Conservation (phyloP, 192 early-diverging fungal genomes). For the Coemansia sp. region DNA sequence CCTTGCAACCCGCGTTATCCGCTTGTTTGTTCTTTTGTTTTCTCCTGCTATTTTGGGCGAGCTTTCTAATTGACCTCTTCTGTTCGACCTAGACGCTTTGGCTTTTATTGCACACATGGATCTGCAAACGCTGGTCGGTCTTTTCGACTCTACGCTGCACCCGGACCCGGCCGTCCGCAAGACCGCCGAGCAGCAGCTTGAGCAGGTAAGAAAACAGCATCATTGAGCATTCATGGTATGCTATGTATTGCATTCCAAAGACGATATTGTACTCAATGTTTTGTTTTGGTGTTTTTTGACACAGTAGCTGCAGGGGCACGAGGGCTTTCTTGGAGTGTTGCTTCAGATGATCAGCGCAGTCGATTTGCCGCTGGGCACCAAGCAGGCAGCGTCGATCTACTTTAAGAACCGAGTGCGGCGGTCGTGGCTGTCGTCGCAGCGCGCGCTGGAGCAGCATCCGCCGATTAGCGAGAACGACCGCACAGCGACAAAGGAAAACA, state of each 20-base stretch:
- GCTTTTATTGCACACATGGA: slow-evolving; percentile 26
- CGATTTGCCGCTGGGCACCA: slow-evolving; percentile 38
- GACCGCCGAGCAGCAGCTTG: slow-evolving; percentile 79
- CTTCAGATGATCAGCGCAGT: slow-evolving; percentile 41
- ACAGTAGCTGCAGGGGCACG: slow-evolving; percentile 51
- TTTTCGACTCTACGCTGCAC: slow-evolving; percentile 78
- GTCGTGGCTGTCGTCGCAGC: slow-evolving; percentile 61
- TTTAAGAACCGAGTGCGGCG: slow-evolving; percentile 83
- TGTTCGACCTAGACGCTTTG: not conserved
- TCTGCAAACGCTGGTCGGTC: slow-evolving; percentile 34
- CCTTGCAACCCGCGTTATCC: not conserved
- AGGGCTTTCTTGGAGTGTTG: slow-evolving; percentile 49
- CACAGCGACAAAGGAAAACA: slow-evolving; percentile 65
- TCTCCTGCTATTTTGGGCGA: not conserved
- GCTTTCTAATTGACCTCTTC: not conserved
- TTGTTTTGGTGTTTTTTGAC: not conserved
- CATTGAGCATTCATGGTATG: not conserved
- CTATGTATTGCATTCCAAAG: not conserved
- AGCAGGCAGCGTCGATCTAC: slow-evolving; percentile 68
- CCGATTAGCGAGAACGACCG: slow-evolving; percentile 71
- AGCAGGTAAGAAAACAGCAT: slow-evolving; percentile 55
- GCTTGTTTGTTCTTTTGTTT: slow-evolving; percentile 2
- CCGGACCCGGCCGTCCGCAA: slow-evolving; percentile 77
- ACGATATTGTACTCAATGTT: no score
- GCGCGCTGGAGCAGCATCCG: slow-evolving; percentile 35